A percentile compares a stretch with the other conserved stretches of the same genome.
phyloP scores from a whole-genome alignment of 345 rosid species.

The Corymbia maculata region DNA sequence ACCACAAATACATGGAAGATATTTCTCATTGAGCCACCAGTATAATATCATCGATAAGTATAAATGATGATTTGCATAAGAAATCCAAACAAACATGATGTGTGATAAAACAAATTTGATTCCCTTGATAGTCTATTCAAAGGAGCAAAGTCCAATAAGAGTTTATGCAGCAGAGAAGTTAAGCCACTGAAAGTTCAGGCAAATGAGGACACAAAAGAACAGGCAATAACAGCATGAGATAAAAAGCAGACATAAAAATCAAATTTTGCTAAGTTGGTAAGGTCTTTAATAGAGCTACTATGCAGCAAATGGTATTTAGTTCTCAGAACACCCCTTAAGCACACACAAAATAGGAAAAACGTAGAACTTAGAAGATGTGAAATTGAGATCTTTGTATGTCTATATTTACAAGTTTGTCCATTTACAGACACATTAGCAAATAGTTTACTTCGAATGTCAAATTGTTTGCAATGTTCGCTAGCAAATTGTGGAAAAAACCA shows the following conservation, averaged over 20 bases:
- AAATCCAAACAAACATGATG: not conserved
- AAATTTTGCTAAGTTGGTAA: not conserved
- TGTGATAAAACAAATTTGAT: not conserved
- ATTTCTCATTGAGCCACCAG: not conserved
- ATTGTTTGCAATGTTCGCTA: not conserved
- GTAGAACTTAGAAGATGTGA: not conserved
- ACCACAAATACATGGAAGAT: not conserved
- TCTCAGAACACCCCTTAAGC: not conserved
- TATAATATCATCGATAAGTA: fast-evolving
- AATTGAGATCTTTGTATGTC: not conserved
- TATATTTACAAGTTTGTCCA: not conserved
- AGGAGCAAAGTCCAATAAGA: not conserved
- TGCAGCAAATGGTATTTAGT: not conserved
- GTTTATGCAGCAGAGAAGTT: not conserved
- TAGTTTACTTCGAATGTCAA: not conserved
- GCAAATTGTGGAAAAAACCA: not conserved
- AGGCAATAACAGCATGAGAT: not conserved
- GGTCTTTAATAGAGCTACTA: not conserved
- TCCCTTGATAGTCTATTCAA: not conserved
- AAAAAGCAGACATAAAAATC: not conserved
- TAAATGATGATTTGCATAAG: not conserved
- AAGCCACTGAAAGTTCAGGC: not conserved
- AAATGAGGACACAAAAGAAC: not conserved
- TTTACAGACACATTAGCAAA: not conserved
- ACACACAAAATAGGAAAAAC: not conserved